These are phyloP conservation scores for Podospora comata DNA, from an alignment of 495 filamentous ascomycete species.

Conservation along the genomic window DNA sequence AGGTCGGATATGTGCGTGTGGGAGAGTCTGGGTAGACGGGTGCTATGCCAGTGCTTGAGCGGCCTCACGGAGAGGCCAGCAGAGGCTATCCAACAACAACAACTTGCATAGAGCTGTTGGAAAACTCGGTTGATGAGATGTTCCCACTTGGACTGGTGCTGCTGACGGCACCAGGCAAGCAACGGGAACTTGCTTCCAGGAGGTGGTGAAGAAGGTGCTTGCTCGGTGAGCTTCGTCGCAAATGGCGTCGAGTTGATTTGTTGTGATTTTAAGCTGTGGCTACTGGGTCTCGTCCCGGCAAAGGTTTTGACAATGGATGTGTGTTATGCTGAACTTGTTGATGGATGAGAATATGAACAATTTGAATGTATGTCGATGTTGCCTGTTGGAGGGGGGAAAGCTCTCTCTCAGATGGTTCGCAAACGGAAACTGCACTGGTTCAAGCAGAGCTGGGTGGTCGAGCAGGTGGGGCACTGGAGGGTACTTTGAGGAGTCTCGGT, in stretches of 20 bases:
- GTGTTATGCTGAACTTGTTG: neutral
- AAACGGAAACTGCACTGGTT: neutral
- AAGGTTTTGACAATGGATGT: no score
- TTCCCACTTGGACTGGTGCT: neutral
- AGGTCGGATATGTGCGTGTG: slow-evolving; percentile 9
- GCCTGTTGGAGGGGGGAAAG: neutral
- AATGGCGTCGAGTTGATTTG: no score
- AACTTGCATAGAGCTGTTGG: slow-evolving; percentile 38
- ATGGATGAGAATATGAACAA: neutral
- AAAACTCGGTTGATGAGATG: neutral
- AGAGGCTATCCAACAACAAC: slow-evolving; percentile 38
- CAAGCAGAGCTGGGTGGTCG: neutral
- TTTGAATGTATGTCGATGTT: neutral
- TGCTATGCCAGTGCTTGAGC: slow-evolving; percentile 40
- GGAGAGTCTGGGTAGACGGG: slow-evolving; percentile 6
- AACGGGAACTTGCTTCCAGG: neutral
- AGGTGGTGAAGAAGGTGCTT: neutral
- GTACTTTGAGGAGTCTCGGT: neutral
- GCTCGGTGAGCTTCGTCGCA: neutral
- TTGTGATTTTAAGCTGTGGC: no score
- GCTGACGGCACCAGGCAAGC: neutral
- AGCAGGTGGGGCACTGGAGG: neutral
- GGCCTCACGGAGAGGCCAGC: slow-evolving; percentile 48
- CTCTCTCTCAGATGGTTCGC: neutral
- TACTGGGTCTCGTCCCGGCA: no score